Conservation (phyloP, 2,329 filamentous ascomycete genomes). For the Monosporascus sp. region DNA sequence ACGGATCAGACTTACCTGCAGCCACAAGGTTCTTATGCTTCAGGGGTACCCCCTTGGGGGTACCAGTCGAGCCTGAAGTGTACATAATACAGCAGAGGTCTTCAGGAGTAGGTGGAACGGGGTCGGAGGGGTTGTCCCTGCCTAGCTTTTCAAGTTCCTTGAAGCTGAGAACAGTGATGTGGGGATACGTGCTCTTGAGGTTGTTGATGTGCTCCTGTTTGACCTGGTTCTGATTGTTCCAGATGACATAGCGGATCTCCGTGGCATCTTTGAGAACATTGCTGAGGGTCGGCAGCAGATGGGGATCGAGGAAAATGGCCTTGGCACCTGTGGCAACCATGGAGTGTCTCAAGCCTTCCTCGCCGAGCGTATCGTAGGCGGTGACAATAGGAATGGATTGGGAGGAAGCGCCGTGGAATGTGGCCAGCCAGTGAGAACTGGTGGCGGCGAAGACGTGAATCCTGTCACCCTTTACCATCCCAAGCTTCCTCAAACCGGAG, state of each 20-base stretch:
- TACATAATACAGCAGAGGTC: constrained; percentile 71
- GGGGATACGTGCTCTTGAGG: constrained; percentile 42
- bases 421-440: constrained; percentile 46
- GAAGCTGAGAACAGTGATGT: constrained; percentile 43
- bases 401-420: constrained; percentile 51
- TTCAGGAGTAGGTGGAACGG: constrained; percentile 63
- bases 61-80: constrained; percentile 77
- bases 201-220: constrained; percentile 45
- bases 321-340: constrained; percentile 64
- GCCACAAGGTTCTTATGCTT: constrained; percentile 71
- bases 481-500: constrained; percentile 65
- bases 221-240: constrained; percentile 48
- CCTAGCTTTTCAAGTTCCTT: constrained; percentile 47
- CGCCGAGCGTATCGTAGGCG: constrained; percentile 70
- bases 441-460: constrained; percentile 80
- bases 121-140: constrained; percentile 60
- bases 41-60: constrained; percentile 75
- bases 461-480: constrained; percentile 61
- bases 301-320: constrained; percentile 70
- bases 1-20: constrained; percentile 49
- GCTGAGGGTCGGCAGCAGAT: constrained; percentile 54
- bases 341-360: constrained; percentile 66
- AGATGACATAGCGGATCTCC: constrained; percentile 46
- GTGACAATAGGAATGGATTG: constrained; percentile 79
- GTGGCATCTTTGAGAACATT: constrained; percentile 48